Conservation (phyloP, 1,139 yeast genomes). For the Kurtzmaniella natalensis region DNA sequence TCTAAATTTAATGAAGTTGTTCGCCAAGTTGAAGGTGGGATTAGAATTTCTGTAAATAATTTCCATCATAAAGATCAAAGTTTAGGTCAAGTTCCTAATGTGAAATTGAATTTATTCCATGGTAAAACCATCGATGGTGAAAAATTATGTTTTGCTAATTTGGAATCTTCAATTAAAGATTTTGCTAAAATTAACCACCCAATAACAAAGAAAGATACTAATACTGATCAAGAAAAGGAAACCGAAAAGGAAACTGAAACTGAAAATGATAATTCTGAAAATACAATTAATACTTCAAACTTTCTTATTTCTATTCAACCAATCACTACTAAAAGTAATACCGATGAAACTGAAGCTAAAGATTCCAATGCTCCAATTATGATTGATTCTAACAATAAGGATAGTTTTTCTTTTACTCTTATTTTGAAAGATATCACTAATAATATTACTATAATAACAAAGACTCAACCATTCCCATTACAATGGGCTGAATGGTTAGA, state of each 20-base stretch:
- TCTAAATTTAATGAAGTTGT: slow-evolving; percentile 77
- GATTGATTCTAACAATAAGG: slow-evolving; percentile 36
- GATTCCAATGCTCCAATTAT: slow-evolving; percentile 22
- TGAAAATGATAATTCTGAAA: slow-evolving; percentile 4
- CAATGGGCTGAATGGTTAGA: slow-evolving; percentile 89
- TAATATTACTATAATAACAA: slow-evolving; percentile 64
- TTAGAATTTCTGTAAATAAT: slow-evolving; percentile 53
- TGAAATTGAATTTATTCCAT: slow-evolving; percentile 61
- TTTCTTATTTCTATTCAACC: slow-evolving; percentile 83
- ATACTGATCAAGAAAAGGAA: slow-evolving; percentile 18
- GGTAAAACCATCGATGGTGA: slow-evolving; percentile 87
- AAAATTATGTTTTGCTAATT: slow-evolving; percentile 80
- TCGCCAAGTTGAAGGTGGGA: slow-evolving; percentile 91
- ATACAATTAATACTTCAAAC: slow-evolving; percentile 47
- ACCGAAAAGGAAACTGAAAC: slow-evolving; percentile 17
- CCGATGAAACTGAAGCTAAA: slow-evolving; percentile 18
- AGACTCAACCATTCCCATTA: slow-evolving; percentile 86
- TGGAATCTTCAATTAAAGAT: slow-evolving; percentile 65
- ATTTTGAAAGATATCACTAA: slow-evolving; percentile 76
- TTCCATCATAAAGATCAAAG: slow-evolving; percentile 36
- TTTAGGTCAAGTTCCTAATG: slow-evolving; percentile 14
- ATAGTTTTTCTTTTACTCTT: slow-evolving; percentile 58
- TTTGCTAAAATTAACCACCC: slow-evolving; percentile 23
- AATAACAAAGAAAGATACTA: slow-evolving; percentile 20
- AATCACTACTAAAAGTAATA: slow-evolving; percentile 26